Evolutionary conservation across 768 basidiomycete species (phyloP), one percentile per base, ranked within the genome.

Genomic region (Podaxis sp.): DNA sequence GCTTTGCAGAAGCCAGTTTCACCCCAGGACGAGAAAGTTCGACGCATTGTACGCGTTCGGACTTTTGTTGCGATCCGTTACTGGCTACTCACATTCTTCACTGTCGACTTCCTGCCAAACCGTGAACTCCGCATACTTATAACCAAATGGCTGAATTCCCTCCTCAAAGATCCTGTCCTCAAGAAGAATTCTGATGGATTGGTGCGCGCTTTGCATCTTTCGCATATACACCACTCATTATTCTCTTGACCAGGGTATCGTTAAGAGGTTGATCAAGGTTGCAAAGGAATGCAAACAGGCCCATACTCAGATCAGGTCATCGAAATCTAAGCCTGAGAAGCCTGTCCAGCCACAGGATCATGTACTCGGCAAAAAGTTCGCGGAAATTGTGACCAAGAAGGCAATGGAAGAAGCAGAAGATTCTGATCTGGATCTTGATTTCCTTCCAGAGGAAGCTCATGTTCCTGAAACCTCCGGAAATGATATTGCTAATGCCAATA

Each of bases 41-140:
- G 87, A 58, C 81, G 87, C 55, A 87, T 95, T 57, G 92, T 94
- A 25, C 83, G 92, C 46, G 91, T 94, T 7, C 79, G 95, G 68
- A 95, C 94, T 10, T 95, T 93, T 69, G 90, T 93, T 35, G 92
- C 93, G 4, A 85, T 95, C 57, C 83, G 92, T 46, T 93, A 93
- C 68, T 97, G 95, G 94, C 71, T 96, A 48, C 75, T 93, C 68
- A 93, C 92, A 5, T 95, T 95, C 72, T 96, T 95, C 71, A 82
- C 81, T 53, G 89, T 91, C 64, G 94, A 97, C 70, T 96, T 95
- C 68, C 73, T 93, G 61, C 87, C 90, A 46, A 88, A 91, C 72
- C 82, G 85, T 61, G 90, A 90, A 66, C 73, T 96, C 68, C 79
- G 94, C 65, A 69, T 86, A 27, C 70, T 89, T 46, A 77, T 95